phyloP scores from a whole-genome alignment of 2,329 filamentous ascomycete species.

The Hortaea werneckii region DNA sequence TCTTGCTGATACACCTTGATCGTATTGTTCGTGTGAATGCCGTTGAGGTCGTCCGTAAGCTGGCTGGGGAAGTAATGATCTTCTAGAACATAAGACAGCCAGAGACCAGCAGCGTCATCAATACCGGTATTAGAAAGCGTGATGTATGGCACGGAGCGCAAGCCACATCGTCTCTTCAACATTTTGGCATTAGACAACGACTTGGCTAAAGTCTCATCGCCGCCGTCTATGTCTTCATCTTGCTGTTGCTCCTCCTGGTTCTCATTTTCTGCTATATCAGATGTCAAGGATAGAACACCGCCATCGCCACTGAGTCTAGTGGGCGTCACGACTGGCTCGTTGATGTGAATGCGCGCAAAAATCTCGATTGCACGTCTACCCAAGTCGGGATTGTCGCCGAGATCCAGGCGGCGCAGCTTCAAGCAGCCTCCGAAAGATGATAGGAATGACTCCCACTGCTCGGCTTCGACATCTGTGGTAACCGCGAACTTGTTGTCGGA shows the following conservation, averaged over 20 bases:
- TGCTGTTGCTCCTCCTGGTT: slow-evolving; percentile 1
- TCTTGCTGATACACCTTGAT: slow-evolving; percentile 23
- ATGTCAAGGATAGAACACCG: slow-evolving; percentile 16
- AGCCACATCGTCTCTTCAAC: slow-evolving; percentile 21
- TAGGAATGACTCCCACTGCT: slow-evolving; percentile 36
- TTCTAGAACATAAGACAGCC: slow-evolving; percentile 31
- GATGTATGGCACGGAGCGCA: slow-evolving; percentile 32
- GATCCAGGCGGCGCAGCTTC: slow-evolving; percentile 34
- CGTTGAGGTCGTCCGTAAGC: slow-evolving; percentile 25
- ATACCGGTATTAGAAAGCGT: slow-evolving; percentile 26
- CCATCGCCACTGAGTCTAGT: slow-evolving; percentile 15
- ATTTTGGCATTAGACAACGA: background rate
- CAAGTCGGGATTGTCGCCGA: slow-evolving; percentile 34
- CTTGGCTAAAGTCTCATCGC: slow-evolving; percentile 1
- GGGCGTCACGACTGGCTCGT: slow-evolving; percentile 23
- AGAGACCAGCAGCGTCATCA: slow-evolving; percentile 29
- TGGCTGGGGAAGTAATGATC: slow-evolving; percentile 30
- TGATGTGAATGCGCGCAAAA: slow-evolving; percentile 32
- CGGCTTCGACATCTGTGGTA: slow-evolving; percentile 25
- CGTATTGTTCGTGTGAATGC: slow-evolving; percentile 18
- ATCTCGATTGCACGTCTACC: slow-evolving; percentile 37
- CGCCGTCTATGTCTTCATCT: slow-evolving; percentile 2
- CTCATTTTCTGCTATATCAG: slow-evolving; percentile 5
- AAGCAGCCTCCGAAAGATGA: slow-evolving; percentile 33
- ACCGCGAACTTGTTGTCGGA: slow-evolving; percentile 37